Conservation (phyloP, 2,329 filamentous ascomycete genomes). For the Exophiala oligosperma region DNA sequence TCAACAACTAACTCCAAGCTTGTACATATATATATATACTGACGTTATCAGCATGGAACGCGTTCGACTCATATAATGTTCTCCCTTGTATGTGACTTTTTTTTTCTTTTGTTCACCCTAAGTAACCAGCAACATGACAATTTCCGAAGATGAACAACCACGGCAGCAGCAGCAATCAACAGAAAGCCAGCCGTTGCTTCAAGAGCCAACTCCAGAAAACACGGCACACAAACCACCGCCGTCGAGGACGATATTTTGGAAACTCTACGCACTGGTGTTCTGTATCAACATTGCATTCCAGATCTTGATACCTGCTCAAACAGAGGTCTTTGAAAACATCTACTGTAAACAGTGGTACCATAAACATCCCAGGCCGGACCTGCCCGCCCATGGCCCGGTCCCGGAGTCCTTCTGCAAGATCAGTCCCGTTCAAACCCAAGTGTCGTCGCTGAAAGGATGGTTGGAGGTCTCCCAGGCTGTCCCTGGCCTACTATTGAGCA, state of each 20-base stretch:
- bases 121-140: no score
- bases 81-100: no score
- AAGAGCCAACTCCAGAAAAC: no score
- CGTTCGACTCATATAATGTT: no score
- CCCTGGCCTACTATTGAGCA: constrained; percentile 46
- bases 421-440: constrained; percentile 48
- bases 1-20: no score
- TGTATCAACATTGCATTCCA: constrained; percentile 47
- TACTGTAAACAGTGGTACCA: constrained; percentile 48
- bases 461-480: constrained; percentile 49
- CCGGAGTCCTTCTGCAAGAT: constrained; percentile 52
- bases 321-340: constrained; percentile 51
- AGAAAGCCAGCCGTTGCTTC: no score
- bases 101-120: no score
- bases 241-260: not conserved
- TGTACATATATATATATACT: no score
- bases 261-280: constrained; percentile 43
- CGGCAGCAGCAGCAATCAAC: no score
- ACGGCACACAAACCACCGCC: no score
- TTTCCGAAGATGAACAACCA: no score
- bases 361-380: constrained; percentile 43
- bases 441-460: constrained; percentile 53
- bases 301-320: constrained; percentile 46
- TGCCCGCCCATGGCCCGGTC: constrained; percentile 43
- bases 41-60: no score